Percentiles rank a stretch among this genome's conserved stretches.
Evolutionary conservation across 2,329 filamentous ascomycete genomes (phyloP).

Genomic region (Periconia sp.): DNA sequence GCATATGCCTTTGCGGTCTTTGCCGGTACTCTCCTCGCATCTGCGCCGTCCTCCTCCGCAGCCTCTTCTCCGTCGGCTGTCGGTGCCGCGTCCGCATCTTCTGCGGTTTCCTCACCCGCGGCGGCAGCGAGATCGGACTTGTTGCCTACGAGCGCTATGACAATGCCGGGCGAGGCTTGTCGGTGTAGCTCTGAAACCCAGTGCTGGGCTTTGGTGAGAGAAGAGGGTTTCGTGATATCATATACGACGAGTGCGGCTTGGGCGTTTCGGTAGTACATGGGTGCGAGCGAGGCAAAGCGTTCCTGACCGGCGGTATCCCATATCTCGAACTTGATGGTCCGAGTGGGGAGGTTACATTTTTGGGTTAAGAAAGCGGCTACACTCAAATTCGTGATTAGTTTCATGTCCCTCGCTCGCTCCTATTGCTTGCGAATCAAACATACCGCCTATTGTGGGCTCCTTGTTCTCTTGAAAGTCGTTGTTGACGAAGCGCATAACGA

Average conservation of each 20-base stretch:
- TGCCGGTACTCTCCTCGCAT: constrained; percentile 86
- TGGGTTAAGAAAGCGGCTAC: constrained; percentile 95
- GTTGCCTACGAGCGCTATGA: constrained; percentile 90
- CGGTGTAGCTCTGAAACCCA: constrained; percentile 98
- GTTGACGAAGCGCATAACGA: constrained; percentile 98
- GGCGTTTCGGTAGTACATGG: constrained; percentile 99
- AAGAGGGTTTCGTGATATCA: constrained; percentile 95
- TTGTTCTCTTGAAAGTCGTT: constrained; percentile 99
- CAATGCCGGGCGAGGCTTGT: constrained; percentile 93
- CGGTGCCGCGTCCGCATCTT: constrained; percentile 52
- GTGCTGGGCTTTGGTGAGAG: constrained; percentile 94
- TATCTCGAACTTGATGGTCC: constrained; percentile 72
- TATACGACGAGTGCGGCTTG: constrained; percentile 97
- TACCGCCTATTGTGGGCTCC: constrained; percentile 98
- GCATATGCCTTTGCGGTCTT: constrained; percentile 91
- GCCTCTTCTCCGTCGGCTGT: constrained; percentile 51
- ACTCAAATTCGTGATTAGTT: not conserved
- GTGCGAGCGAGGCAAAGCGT: constrained; percentile 91
- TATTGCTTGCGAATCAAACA: constrained; percentile 27
- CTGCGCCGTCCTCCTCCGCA: constrained; percentile 65
- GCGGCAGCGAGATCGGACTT: constrained; percentile 80
- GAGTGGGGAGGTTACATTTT: constrained; percentile 92
- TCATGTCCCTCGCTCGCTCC: not conserved
- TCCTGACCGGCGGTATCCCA: constrained; percentile 99
- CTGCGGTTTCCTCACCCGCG: constrained; percentile 42